Conservation (phyloP, 75 land plant species). For the Pseudotsuga menziesii region DNA sequence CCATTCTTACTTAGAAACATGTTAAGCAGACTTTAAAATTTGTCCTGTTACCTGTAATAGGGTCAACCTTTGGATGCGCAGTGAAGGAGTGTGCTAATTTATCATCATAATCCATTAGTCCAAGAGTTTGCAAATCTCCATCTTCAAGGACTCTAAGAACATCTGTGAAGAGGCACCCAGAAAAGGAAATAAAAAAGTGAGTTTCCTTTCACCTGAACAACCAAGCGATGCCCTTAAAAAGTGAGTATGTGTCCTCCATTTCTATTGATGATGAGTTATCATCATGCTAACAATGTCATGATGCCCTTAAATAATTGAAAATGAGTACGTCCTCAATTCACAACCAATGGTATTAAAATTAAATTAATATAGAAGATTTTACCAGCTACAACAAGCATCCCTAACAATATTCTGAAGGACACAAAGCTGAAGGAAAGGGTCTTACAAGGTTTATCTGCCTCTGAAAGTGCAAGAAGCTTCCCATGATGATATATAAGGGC, state of each 20-base stretch:
- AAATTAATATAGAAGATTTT: background rate
- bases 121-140: constrained; percentile 96
- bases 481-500: constrained; percentile 87
- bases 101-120: constrained; percentile 80
- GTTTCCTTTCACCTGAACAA: constrained; percentile 1
- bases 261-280: background rate
- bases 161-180: constrained; percentile 37
- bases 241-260: no score
- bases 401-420: background rate
- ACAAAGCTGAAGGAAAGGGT: background rate
- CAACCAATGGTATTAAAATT: background rate
- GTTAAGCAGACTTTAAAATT: background rate
- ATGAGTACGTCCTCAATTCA: background rate
- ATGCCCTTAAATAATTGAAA: background rate
- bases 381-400: background rate
- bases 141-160: constrained; percentile 85
- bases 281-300: background rate
- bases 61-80: constrained; percentile 97
- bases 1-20: background rate
- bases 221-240: no score
- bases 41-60: constrained; percentile 63
- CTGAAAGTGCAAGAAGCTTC: constrained; percentile 73
- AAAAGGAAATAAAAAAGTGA: background rate
- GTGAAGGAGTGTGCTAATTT: constrained; percentile 78
- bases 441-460: constrained; percentile 97